Percentiles rank a stretch among this genome's conserved stretches.
These are phyloP conservation scores for Alternaria longipes DNA, from an alignment of 2,329 filamentous ascomycete genomes.

Conservation along the genomic window DNA sequence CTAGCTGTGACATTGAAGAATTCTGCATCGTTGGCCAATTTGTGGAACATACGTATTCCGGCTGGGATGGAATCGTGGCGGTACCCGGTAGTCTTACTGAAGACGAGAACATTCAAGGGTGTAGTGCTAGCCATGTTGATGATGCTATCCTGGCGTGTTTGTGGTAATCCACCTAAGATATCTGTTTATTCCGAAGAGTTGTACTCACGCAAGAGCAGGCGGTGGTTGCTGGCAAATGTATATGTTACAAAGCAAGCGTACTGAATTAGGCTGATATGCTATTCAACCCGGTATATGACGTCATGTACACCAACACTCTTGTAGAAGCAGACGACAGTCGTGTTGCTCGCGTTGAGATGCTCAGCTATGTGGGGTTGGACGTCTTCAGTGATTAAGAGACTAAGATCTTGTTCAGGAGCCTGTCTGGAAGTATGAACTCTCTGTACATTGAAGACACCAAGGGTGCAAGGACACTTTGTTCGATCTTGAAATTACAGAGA, in stretches of 20 bases:
- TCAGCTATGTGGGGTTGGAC: not conserved
- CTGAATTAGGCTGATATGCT: not conserved
- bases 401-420: not conserved
- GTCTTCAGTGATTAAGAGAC: not conserved
- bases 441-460: not conserved
- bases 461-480: not conserved
- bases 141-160: not conserved
- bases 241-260: not conserved
- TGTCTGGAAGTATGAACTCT: not conserved
- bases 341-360: not conserved
- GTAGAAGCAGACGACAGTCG: not conserved
- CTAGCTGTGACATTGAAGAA: conserved; percentile 26
- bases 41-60: conserved; percentile 23
- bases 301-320: not conserved
- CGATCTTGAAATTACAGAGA: not conserved
- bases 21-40: conserved; percentile 11
- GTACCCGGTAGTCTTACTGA: conserved; percentile 40
- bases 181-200: not conserved
- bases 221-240: not conserved
- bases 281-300: not conserved
- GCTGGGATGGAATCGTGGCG: conserved; percentile 39
- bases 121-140: not conserved
- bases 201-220: not conserved
- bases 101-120: conserved; percentile 31
- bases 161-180: too few species aligned